Conservation (phyloP, 352 stramenopile species). For the Phytophthora chlamydospora region DNA sequence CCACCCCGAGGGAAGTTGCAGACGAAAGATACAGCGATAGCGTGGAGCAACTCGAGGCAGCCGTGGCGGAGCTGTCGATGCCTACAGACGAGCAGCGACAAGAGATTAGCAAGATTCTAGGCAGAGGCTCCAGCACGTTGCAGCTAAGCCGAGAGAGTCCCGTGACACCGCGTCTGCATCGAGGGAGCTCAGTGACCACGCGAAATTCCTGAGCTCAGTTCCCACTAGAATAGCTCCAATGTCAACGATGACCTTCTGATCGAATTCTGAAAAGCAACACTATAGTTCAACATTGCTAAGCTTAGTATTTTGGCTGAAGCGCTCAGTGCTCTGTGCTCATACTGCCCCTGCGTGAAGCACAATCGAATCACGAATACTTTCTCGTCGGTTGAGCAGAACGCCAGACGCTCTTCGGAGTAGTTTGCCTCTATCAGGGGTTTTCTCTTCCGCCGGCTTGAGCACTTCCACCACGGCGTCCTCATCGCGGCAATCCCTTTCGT, state of each 20-base stretch:
- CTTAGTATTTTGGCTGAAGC: too few relatives aligned
- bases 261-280: too few relatives aligned
- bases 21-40: slow-evolving; percentile 16
- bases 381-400: too few relatives aligned
- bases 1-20: slow-evolving; percentile 3
- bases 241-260: too few relatives aligned
- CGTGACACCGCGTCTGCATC: too few relatives aligned
- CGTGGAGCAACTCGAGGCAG: slow-evolving; percentile 22
- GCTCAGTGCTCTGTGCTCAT: too few relatives aligned
- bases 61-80: slow-evolving; percentile 17
- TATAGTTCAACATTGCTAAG: too few relatives aligned
- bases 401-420: too few relatives aligned
- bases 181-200: not conserved
- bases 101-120: not conserved
- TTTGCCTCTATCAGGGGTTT: not conserved
- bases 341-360: too few relatives aligned
- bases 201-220: too few relatives aligned
- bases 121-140: slow-evolving; percentile 1
- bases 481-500: slow-evolving; percentile 9
- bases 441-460: slow-evolving; percentile 1
- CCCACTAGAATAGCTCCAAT: too few relatives aligned
- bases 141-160: not conserved
- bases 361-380: too few relatives aligned
- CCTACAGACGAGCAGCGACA: not conserved
- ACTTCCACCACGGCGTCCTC: slow-evolving; percentile 20